Conservation (phyloP, 2,329 filamentous ascomycete genomes). For the Stachybotrys elegans region DNA sequence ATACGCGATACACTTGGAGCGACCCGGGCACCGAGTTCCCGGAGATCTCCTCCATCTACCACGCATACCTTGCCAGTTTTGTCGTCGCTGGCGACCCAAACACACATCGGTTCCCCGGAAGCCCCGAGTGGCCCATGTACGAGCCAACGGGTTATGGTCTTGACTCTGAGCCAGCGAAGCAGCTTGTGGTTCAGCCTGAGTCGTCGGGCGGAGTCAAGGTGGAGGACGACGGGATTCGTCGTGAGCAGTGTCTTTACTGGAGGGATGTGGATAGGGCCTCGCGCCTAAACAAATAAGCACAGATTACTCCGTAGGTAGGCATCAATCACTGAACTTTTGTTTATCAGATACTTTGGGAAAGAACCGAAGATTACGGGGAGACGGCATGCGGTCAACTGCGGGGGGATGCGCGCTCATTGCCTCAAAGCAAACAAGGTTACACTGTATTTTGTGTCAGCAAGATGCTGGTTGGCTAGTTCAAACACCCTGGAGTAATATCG, state of each 20-base stretch:
- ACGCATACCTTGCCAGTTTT: background rate
- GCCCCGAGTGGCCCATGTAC: conserved; percentile 1
- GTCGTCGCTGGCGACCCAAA: conserved; percentile 25
- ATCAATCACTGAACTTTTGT: too few relatives aligned
- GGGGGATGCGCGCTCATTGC: too few relatives aligned
- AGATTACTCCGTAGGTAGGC: too few relatives aligned
- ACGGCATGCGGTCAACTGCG: too few relatives aligned
- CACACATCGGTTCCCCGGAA: conserved; percentile 4
- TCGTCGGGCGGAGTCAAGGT: conserved; percentile 13
- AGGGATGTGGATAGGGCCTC: conserved; percentile 21
- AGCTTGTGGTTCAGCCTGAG: conserved; percentile 21
- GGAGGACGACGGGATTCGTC: conserved; percentile 21
- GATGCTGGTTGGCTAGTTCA: too few relatives aligned
- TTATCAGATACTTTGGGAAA: too few relatives aligned
- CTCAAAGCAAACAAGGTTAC: too few relatives aligned
- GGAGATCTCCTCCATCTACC: conserved; percentile 10
- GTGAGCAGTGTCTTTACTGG: conserved; percentile 24
- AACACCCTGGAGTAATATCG: too few relatives aligned
- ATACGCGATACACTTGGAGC: conserved; percentile 30
- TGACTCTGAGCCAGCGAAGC: conserved; percentile 6
- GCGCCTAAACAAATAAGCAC: conserved; percentile 7
- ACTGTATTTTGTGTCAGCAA: too few relatives aligned
- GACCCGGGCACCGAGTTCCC: conserved; percentile 28
- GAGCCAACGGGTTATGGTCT: background rate
- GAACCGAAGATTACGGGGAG: too few relatives aligned